Conservation (phyloP, 2,329 filamentous ascomycete species). For the Fusarium sororula region DNA sequence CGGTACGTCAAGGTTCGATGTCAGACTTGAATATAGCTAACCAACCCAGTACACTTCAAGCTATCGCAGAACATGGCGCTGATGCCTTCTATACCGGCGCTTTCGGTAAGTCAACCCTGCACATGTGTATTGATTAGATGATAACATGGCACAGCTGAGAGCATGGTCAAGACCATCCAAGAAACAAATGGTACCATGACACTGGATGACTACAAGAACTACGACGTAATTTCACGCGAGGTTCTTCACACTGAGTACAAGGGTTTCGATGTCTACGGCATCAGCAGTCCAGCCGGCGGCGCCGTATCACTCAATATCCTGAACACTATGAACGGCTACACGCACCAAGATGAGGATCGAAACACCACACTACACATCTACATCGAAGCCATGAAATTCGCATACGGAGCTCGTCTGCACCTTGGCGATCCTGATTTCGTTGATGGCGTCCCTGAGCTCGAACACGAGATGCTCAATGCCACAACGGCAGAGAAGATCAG, state of each 20-base stretch:
- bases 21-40: neutral
- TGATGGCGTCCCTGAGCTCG: slow-evolving; percentile 67
- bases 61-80: slow-evolving; percentile 76
- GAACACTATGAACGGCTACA: slow-evolving; percentile 84
- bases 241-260: slow-evolving; percentile 72
- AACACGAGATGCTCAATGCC: slow-evolving; percentile 73
- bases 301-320: slow-evolving; percentile 78
- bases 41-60: slow-evolving; percentile 69
- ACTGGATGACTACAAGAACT: slow-evolving; percentile 77
- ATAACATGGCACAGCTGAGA: slow-evolving; percentile 63
- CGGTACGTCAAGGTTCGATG: slow-evolving; percentile 44
- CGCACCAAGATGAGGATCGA: slow-evolving; percentile 58
- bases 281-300: slow-evolving; percentile 81
- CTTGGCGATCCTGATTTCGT: slow-evolving; percentile 87
- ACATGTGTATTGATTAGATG: neutral
- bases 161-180: slow-evolving; percentile 75
- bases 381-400: slow-evolving; percentile 89
- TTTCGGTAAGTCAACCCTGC: slow-evolving; percentile 56
- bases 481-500: slow-evolving; percentile 68
- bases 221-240: slow-evolving; percentile 72
- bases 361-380: slow-evolving; percentile 83
- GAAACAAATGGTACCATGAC: slow-evolving; percentile 85
- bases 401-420: slow-evolving; percentile 79
- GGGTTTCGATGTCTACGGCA: slow-evolving; percentile 74
- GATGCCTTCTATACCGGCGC: slow-evolving; percentile 79